A percentile compares a stretch with the other conserved stretches of the same genome.
These are phyloP conservation scores for Rhynchosporium secalis DNA, from an alignment of 2,329 filamentous ascomycete genomes.

Conservation along the genomic window DNA sequence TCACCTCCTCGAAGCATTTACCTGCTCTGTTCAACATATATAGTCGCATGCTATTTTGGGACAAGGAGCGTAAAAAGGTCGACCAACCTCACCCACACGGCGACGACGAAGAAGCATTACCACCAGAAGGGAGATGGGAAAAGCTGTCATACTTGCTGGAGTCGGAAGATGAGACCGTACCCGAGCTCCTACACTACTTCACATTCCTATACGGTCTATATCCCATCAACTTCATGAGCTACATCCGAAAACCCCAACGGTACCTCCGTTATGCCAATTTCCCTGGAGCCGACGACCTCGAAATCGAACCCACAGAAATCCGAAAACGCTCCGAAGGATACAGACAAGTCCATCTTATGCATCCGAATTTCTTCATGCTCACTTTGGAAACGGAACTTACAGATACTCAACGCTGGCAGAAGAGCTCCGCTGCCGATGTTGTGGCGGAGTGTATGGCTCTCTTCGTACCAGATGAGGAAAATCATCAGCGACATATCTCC, in stretches of 20 bases:
- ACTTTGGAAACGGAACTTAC: conserved; percentile 79
- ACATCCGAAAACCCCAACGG: conserved; percentile 77
- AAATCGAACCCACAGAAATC: conserved; percentile 77
- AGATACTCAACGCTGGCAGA: conserved; percentile 75
- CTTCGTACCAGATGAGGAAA: conserved; percentile 43
- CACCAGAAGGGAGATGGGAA: conserved; percentile 60
- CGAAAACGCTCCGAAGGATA: conserved; percentile 74
- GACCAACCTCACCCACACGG: conserved; percentile 21
- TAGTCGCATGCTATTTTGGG: conserved; percentile 77
- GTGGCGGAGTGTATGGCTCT: conserved; percentile 77
- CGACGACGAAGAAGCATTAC: conserved; percentile 38
- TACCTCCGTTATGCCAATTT: conserved; percentile 74
- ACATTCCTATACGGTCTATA: conserved; percentile 82
- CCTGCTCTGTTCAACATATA: conserved; percentile 80
- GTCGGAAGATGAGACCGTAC: conserved; percentile 60
- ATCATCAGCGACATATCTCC: conserved; percentile 21
- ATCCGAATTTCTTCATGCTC: conserved; percentile 81
- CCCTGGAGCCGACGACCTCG: conserved; percentile 69
- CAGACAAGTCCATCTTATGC: conserved; percentile 69
- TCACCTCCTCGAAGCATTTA: conserved; percentile 66
- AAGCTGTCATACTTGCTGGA: conserved; percentile 62
- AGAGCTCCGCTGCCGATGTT: conserved; percentile 76
- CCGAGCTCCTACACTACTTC: conserved; percentile 73
- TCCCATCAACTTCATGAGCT: conserved; percentile 83
- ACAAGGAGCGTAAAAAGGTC: conserved; percentile 42